Evolutionary conservation across 2,329 filamentous ascomycete species (phyloP), one percentile per base, ranked within the genome.

Genomic region (Calonectria henricotiae): DNA sequence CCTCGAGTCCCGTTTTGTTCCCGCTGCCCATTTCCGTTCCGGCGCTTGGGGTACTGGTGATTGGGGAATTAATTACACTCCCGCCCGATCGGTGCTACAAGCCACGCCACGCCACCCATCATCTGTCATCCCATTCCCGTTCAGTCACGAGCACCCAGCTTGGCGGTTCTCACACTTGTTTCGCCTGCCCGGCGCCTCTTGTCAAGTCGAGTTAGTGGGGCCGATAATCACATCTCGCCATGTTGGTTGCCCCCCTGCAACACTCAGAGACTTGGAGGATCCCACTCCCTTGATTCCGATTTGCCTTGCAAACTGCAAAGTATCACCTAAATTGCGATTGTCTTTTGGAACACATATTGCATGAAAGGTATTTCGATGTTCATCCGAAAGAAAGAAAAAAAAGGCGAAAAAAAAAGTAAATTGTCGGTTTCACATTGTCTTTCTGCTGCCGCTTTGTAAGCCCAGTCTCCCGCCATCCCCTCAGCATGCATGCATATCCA

Each of bases 111-210:
- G n/a, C 43, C 43, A 23, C 20, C 43, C 20, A 37, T 39, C 51
- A 37, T 39, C 51, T 39, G 27, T 35, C 49, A 37, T 58, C 51
- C 51, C 51, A 55, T 37, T 37, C 51, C 51, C 51, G 51, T 58
- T 37, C 20, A 35, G 51, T 58, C 51, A 58, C 51, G 51, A 58
- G 51, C 51, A 58, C 51, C 51, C 51, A 58, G 51, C 51, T 58
- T 58, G 51, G 51, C 51, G 51, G 51, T 58, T 58, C 51, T 39
- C 51, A 27, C 35, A 23, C 11, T 46, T n/a, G 43, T 46, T 46
- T 46, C 43, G 43, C 43, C 43, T 46, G 43, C 43, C 43, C 43
- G 43, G 43, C 43, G 43, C 43, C 43, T 9, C 43, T 46, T 58
- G 51, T 58, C 51, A 17, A 58, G 51, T 39, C 51, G 51, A 58